These are phyloP conservation scores for Cordyceps javanica DNA, from an alignment of 2,329 filamentous ascomycete genomes.

Conservation along the genomic window DNA sequence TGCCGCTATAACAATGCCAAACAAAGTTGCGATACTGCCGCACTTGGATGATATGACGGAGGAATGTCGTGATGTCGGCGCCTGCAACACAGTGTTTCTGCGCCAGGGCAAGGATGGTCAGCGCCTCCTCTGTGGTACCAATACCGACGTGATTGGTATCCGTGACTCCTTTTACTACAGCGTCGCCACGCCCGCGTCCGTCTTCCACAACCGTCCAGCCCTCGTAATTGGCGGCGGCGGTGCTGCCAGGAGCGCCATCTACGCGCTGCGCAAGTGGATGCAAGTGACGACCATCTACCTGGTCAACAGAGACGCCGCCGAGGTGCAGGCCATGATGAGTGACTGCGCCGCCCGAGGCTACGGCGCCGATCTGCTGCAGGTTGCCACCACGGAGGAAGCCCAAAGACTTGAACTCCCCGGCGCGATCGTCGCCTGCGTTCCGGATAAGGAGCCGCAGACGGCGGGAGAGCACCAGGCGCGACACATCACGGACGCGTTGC, in stretches of 20 bases:
- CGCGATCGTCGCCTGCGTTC: conserved; percentile 68
- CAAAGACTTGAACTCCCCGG: conserved; percentile 50
- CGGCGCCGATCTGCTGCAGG: conserved; percentile 53
- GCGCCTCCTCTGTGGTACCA: conserved; percentile 61
- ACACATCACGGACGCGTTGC: conserved; percentile 44
- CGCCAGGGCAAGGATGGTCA: conserved; percentile 39
- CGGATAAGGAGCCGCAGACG: conserved; percentile 66
- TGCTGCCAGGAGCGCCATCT: conserved; percentile 71
- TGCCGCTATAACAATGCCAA: conserved; percentile 74
- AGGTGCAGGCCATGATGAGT: conserved; percentile 60
- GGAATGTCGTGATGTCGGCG: conserved; percentile 67
- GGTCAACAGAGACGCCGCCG: conserved; percentile 64
- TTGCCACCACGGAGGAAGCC: conserved; percentile 57
- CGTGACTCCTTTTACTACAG: conserved; percentile 64
- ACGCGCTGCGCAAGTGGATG: conserved; percentile 66
- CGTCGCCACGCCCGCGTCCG: conserved; percentile 34
- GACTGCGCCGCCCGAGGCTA: conserved; percentile 58
- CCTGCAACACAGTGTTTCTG: conserved; percentile 74
- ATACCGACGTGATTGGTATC: conserved; percentile 76
- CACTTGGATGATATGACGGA: conserved; percentile 68
- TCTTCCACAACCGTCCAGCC: conserved; percentile 55
- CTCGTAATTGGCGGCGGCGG: conserved; percentile 74
- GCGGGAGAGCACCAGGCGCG: conserved; percentile 56
- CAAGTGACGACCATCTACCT: conserved; percentile 65
- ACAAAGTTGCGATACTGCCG: conserved; percentile 70